phyloP scores from a whole-genome alignment of 2,329 filamentous ascomycete species.

The Aaosphaeria pasadenensis region DNA sequence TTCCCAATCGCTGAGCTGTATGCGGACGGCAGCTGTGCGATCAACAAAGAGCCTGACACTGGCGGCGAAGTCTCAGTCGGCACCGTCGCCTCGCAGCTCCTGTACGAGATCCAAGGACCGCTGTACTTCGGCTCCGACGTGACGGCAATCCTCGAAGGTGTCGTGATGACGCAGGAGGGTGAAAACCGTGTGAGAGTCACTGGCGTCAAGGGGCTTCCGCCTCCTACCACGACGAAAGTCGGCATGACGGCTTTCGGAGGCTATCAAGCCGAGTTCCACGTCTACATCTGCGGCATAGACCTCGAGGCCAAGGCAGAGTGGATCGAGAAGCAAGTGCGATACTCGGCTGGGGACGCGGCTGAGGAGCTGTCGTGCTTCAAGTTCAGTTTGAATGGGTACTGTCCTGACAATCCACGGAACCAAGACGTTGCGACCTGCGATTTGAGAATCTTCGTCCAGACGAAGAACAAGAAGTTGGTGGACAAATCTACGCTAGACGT shows the following conservation, averaged over 20 bases:
- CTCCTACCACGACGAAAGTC: conserved; percentile 43
- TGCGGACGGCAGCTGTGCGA: conserved; percentile 39
- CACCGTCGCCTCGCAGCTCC: conserved; percentile 50
- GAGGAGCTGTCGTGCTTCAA: conserved; percentile 35
- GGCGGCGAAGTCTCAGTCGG: conserved; percentile 39
- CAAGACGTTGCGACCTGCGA: conserved; percentile 32
- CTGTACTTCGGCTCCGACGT: conserved; percentile 55
- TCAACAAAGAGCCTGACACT: conserved; percentile 40
- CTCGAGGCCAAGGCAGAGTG: conserved; percentile 41
- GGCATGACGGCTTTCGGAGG: conserved; percentile 43
- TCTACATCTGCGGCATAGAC: conserved; percentile 43
- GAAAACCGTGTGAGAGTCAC: conserved; percentile 47
- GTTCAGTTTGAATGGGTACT: conserved; percentile 25
- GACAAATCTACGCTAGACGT: conserved; percentile 23
- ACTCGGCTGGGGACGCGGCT: conserved; percentile 21
- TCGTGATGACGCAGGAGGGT: conserved; percentile 50
- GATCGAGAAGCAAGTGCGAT: conserved; percentile 37
- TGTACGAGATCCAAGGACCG: conserved; percentile 14
- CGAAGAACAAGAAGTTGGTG: conserved; percentile 11
- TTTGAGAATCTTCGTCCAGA: conserved; percentile 29
- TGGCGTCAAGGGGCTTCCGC: conserved; percentile 39
- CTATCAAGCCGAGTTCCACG: conserved; percentile 44
- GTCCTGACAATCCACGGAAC: conserved; percentile 18
- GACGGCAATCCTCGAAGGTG: conserved; percentile 46
- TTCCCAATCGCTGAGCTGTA: conserved; percentile 49